These are phyloP conservation scores for Botryosphaeria dothidea DNA, from an alignment of 2,329 filamentous ascomycete species.

Conservation along the genomic window DNA sequence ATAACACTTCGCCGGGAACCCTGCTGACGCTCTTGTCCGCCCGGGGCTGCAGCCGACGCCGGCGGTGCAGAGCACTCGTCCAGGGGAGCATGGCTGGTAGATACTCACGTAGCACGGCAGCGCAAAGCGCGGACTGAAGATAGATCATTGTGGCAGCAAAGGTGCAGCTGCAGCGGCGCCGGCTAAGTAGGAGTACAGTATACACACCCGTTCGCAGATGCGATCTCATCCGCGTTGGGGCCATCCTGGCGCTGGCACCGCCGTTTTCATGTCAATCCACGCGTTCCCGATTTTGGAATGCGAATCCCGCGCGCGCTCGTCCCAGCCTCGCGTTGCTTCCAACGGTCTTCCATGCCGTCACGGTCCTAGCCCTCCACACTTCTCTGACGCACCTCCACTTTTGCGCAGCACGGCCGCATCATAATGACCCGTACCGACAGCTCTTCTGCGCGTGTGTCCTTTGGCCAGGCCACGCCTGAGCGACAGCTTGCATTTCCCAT, in stretches of 20 bases:
- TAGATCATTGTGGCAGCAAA: neutral
- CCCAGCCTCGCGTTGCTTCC: constrained; percentile 17
- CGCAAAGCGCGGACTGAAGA: neutral
- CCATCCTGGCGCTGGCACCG: neutral
- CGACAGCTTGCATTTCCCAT: neutral
- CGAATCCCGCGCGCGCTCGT: constrained; percentile 16
- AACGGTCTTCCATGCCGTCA: constrained; percentile 18
- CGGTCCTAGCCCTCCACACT: constrained; percentile 30
- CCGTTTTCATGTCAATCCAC: constrained; percentile 17
- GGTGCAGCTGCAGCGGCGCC: neutral
- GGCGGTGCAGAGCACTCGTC: neutral
- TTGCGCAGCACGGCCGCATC: constrained; percentile 22
- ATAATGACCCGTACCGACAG: constrained; percentile 5
- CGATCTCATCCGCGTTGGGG: constrained; percentile 9
- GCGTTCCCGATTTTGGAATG: constrained; percentile 19
- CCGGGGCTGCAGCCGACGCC: neutral
- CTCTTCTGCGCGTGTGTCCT: neutral
- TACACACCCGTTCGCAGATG: constrained; percentile 9
- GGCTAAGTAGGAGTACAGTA: neutral
- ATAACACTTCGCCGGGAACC: neutral
- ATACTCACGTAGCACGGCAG: neutral
- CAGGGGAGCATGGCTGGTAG: neutral
- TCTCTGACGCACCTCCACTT: constrained; percentile 27
- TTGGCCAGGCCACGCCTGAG: neutral
- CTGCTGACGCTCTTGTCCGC: neutral